Percentiles rank a stretch among this genome's conserved stretches.
phyloP scores from a whole-genome alignment of 2,329 filamentous ascomycete genomes.

The Thermoascus crustaceus region DNA sequence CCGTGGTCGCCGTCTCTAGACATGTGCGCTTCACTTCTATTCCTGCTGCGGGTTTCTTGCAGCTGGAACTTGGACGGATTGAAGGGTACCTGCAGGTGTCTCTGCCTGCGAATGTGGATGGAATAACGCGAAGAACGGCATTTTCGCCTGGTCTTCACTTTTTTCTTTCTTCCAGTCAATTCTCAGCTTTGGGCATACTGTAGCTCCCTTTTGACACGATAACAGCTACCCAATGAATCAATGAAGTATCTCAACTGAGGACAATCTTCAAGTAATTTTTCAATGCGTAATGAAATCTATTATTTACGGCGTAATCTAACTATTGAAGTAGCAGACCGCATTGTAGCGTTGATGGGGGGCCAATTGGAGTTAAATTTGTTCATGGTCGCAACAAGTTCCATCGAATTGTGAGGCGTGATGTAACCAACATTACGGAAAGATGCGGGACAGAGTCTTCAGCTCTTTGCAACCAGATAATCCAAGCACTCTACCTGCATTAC shows the following conservation, averaged over 20 bases:
- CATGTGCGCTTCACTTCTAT: conserved; percentile 32
- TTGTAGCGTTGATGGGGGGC: too few species aligned
- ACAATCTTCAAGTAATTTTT: background rate
- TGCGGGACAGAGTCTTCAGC: too few species aligned
- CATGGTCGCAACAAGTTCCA: too few species aligned
- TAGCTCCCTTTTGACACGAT: conserved; percentile 11
- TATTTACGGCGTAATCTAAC: too few species aligned
- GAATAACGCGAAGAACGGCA: conserved; percentile 48
- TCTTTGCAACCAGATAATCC: too few species aligned
- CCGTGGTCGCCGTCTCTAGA: conserved; percentile 99
- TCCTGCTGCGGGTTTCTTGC: conserved; percentile 16
- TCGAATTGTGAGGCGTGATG: too few species aligned
- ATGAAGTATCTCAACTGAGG: conserved; percentile 4
- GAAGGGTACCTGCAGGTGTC: conserved; percentile 24
- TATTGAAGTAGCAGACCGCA: too few species aligned
- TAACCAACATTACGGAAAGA: too few species aligned
- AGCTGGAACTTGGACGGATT: conserved; percentile 21
- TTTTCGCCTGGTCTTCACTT: conserved; percentile 44
- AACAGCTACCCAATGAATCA: conserved; percentile 5
- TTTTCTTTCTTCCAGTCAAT: conserved; percentile 26
- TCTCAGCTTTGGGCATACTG: conserved; percentile 16
- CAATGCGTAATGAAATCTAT: background rate
- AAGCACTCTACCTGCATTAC: too few species aligned
- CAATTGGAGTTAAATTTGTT: too few species aligned
- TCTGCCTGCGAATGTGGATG: conserved; percentile 35